Percentiles rank a stretch among this genome's conserved stretches.
Conservation (phyloP, 768 basidiomycete species). For the Trametopsis cervina region DNA sequence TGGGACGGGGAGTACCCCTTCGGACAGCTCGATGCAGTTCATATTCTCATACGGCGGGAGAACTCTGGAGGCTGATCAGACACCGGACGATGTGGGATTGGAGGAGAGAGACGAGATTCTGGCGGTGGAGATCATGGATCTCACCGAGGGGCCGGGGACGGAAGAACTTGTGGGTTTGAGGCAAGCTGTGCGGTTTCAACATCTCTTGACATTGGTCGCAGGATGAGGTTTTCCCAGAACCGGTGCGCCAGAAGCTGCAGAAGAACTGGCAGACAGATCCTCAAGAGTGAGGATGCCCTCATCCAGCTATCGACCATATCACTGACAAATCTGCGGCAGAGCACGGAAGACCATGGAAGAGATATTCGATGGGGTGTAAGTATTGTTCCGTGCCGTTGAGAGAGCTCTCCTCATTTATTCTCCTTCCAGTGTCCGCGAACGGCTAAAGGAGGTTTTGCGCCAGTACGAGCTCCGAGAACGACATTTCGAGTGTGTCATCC, state of each 20-base stretch:
- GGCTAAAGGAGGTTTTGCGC: slow-evolving; percentile 78
- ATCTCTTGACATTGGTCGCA: slow-evolving; percentile 21
- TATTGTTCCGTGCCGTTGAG: slow-evolving; percentile 18
- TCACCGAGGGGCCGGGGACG: slow-evolving; percentile 60
- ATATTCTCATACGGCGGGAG: slow-evolving; percentile 81
- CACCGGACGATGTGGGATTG: slow-evolving; percentile 81
- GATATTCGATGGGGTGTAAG: slow-evolving; percentile 82
- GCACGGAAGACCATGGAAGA: slow-evolving; percentile 71
- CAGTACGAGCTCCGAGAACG: slow-evolving; percentile 88
- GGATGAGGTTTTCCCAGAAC: slow-evolving; percentile 56
- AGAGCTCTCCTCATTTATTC: slow-evolving; percentile 1
- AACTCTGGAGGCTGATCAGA: slow-evolving; percentile 72
- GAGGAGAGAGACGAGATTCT: slow-evolving; percentile 86
- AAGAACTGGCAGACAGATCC: slow-evolving; percentile 81
- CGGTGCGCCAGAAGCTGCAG: slow-evolving; percentile 60
- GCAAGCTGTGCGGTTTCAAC: not conserved
- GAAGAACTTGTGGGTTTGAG: slow-evolving; percentile 49
- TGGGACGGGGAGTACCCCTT: slow-evolving; percentile 24
- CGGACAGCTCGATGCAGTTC: slow-evolving; percentile 55
- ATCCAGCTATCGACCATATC: not conserved
- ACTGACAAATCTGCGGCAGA: slow-evolving; percentile 29
- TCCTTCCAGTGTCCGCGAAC: slow-evolving; percentile 67
- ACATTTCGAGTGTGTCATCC: slow-evolving; percentile 88
- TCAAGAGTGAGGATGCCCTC: slow-evolving; percentile 46
- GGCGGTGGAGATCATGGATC: slow-evolving; percentile 86